A percentile compares a stretch with the other conserved stretches of the same genome.
phyloP scores from a whole-genome alignment of 352 stramenopile species.

The Globisporangium nunn region DNA sequence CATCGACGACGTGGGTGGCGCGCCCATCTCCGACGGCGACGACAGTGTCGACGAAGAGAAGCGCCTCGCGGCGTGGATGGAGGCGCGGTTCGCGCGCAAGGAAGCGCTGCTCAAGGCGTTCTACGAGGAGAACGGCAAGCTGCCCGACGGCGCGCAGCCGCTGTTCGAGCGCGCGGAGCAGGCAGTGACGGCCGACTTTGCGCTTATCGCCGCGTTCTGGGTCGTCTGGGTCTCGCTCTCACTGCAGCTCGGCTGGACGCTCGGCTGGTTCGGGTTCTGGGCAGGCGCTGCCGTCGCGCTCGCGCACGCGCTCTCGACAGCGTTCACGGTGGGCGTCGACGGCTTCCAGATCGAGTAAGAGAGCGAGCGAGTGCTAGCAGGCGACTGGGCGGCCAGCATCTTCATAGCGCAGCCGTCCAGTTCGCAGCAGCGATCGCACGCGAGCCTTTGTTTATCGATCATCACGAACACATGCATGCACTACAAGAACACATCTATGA shows the following conservation, averaged over 20 bases:
- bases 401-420: no score
- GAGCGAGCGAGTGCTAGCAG: not conserved
- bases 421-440: no score
- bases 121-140: constrained; percentile 45
- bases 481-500: not conserved
- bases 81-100: constrained; percentile 60
- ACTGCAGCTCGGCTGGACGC: constrained; percentile 18
- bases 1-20: constrained; percentile 25
- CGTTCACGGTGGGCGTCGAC: constrained; percentile 40
- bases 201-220: constrained; percentile 48
- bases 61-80: constrained; percentile 49
- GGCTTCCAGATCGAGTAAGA: constrained; percentile 24
- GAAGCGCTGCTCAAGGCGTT: constrained; percentile 54
- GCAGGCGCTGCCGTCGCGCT: constrained; percentile 17
- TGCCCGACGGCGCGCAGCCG: constrained; percentile 37
- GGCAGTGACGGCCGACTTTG: constrained; percentile 20
- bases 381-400: not conserved
- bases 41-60: constrained; percentile 20
- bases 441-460: no score
- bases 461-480: no score
- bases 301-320: constrained; percentile 26
- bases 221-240: constrained; percentile 25
- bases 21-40: no score
- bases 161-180: constrained; percentile 26
- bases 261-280: constrained; percentile 23